Percentiles rank a stretch among this genome's conserved stretches.
These are phyloP conservation scores for Vaccinium corymbosum DNA, from an alignment of 148 eudicot species.

Conservation along the genomic window DNA sequence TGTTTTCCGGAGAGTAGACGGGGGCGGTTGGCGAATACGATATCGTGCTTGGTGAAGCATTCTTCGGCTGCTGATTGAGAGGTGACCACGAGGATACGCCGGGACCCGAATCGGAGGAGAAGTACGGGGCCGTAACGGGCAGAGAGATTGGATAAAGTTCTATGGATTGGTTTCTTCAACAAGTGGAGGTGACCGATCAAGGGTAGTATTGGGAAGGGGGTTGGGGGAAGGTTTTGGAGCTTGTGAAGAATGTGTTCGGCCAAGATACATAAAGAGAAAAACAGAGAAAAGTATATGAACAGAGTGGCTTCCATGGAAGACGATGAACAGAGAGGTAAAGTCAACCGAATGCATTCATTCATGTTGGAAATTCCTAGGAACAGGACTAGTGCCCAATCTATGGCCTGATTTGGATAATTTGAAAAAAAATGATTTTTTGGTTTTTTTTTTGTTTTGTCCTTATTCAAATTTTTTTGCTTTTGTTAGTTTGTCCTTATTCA, in stretches of 20 bases:
- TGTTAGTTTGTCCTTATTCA: too few species aligned
- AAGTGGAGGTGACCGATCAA: conserved; percentile 40
- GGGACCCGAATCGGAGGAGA: conserved; percentile 29
- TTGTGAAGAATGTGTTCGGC: conserved; percentile 22
- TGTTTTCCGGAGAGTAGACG: conserved; percentile 26
- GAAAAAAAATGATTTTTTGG: too few species aligned
- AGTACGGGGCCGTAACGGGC: conserved; percentile 27
- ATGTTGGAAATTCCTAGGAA: not conserved
- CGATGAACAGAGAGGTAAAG: not conserved
- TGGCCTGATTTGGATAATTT: too few species aligned
- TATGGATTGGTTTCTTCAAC: conserved; percentile 28
- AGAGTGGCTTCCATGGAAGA: conserved; percentile 20
- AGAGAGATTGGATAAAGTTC: conserved; percentile 25
- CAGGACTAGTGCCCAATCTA: not conserved
- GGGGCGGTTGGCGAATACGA: conserved; percentile 43
- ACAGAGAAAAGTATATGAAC: not conserved
- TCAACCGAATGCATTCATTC: not conserved
- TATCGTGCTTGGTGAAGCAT: conserved; percentile 35
- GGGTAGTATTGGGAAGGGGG: conserved; percentile 27
- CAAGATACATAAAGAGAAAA: conserved; percentile 19
- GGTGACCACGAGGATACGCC: conserved; percentile 29
- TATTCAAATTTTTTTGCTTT: too few species aligned
- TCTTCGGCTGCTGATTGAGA: conserved; percentile 29
- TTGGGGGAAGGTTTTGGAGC: conserved; percentile 28
- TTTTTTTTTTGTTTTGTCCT: too few species aligned